Conservation (phyloP, 2,329 filamentous ascomycete genomes). For the Sporothrix brunneoviolacea region DNA sequence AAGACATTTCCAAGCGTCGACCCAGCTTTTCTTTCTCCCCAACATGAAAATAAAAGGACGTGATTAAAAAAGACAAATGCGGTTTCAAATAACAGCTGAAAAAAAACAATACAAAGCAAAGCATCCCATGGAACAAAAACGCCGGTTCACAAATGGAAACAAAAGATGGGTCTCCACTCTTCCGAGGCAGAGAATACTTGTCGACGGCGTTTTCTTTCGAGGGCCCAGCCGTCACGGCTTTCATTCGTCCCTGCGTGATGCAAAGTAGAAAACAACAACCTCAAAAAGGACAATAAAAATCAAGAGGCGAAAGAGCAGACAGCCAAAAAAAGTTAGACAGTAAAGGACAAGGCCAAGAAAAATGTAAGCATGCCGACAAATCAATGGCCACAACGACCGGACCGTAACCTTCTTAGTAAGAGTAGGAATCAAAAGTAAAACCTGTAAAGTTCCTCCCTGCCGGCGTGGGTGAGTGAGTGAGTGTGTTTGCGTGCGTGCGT, state of each 20-base stretch:
- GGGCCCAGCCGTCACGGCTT: no score
- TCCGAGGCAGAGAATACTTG: no score
- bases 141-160: no score
- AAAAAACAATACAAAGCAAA: no score
- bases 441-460: not conserved
- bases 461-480: not conserved
- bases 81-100: no score
- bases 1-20: conserved; percentile 1
- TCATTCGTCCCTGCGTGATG: no score
- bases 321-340: not conserved
- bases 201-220: no score
- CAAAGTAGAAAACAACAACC: no score
- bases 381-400: conserved; percentile 5
- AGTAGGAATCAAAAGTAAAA: not conserved
- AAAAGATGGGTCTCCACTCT: no score
- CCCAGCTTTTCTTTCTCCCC: not conserved
- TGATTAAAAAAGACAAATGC: not conserved
- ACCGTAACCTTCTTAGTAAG: not conserved
- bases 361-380: not conserved
- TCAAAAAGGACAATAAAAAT: no score
- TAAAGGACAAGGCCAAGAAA: not conserved
- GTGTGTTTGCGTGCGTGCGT: conserved; percentile 1
- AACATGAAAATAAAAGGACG: not conserved
- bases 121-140: no score
- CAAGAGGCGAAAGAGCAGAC: not conserved